phyloP scores from a whole-genome alignment of 371 early-diverging fungal genomes.

The Basidiobolus meristosporus region DNA sequence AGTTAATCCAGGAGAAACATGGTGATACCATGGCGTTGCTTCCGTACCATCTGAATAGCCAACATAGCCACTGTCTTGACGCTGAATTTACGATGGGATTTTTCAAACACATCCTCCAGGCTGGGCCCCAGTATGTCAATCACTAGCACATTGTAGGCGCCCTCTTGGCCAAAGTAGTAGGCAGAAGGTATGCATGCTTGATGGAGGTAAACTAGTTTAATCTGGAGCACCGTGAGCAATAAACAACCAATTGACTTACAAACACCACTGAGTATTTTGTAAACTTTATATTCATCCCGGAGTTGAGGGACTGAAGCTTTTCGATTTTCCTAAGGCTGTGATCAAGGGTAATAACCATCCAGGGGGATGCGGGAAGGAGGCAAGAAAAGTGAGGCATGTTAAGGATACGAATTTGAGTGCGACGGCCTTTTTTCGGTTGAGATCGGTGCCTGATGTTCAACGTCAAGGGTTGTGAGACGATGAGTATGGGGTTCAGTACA shows the following conservation, averaged over 20 bases:
- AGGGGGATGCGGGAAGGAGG: too few relatives aligned
- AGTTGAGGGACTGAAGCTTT: constrained; percentile 79
- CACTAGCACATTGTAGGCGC: constrained; percentile 70
- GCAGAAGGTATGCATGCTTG: constrained; percentile 60
- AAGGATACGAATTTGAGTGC: too few relatives aligned
- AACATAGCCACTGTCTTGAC: constrained; percentile 24
- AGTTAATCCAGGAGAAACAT: neutral
- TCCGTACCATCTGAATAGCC: constrained; percentile 30
- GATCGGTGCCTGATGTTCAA: too few relatives aligned
- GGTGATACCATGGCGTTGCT: neutral
- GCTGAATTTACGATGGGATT: constrained; percentile 15
- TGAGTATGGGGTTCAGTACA: too few relatives aligned
- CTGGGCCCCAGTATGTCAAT: constrained; percentile 94
- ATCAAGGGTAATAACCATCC: neutral
- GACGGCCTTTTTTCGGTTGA: too few relatives aligned
- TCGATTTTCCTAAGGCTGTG: constrained; percentile 33
- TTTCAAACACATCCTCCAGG: constrained; percentile 68
- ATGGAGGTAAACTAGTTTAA: neutral
- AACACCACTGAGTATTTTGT: constrained; percentile 50
- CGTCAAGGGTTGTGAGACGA: too few relatives aligned
- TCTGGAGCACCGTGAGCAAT: too few relatives aligned
- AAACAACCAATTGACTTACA: constrained; percentile 14
- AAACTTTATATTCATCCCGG: constrained; percentile 69
- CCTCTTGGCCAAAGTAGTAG: constrained; percentile 85
- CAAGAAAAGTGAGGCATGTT: too few relatives aligned